Percentiles rank a stretch among this genome's conserved stretches.
These are phyloP conservation scores for Barnettozyma populi DNA, from an alignment of 805 yeast species.

Conservation along the genomic window DNA sequence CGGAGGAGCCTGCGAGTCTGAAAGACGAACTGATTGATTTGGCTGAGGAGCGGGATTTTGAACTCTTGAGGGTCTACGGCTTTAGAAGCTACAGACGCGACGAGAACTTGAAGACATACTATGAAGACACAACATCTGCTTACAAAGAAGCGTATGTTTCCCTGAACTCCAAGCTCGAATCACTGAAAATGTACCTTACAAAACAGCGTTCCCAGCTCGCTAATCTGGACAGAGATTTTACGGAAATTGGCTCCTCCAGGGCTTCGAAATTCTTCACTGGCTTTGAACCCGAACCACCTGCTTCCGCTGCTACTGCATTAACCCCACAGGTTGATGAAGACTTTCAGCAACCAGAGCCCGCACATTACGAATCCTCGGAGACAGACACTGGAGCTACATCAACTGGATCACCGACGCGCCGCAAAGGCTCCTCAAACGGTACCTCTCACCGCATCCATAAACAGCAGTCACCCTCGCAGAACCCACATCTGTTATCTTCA, in stretches of 20 bases:
- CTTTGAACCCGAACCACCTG: constrained; percentile 8
- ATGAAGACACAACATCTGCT: constrained; percentile 23
- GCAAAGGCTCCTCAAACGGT: not conserved
- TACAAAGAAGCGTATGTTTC: constrained; percentile 25
- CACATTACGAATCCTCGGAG: constrained; percentile 12
- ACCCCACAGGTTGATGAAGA: not conserved
- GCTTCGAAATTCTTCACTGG: constrained; percentile 29
- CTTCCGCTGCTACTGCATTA: not conserved
- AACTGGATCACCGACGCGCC: not conserved
- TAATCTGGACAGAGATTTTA: constrained; percentile 23
- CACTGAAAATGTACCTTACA: constrained; percentile 28
- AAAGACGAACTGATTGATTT: constrained; percentile 26
- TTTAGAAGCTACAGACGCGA: constrained; percentile 24
- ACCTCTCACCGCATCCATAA: not conserved
- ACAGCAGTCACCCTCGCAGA: constrained; percentile 4
- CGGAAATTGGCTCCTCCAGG: constrained; percentile 26
- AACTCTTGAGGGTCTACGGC: constrained; percentile 24
- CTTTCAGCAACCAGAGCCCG: not conserved
- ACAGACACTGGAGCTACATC: constrained; percentile 16
- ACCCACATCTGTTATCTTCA: constrained; percentile 8
- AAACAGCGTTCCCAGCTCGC: constrained; percentile 26
- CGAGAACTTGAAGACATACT: constrained; percentile 22
- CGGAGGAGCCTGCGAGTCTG: constrained; percentile 2
- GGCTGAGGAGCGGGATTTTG: constrained; percentile 30
- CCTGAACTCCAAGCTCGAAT: constrained; percentile 26